phyloP scores from a whole-genome alignment of 1,284 basidiomycete genomes.

The Ceratobasidium sp. region DNA sequence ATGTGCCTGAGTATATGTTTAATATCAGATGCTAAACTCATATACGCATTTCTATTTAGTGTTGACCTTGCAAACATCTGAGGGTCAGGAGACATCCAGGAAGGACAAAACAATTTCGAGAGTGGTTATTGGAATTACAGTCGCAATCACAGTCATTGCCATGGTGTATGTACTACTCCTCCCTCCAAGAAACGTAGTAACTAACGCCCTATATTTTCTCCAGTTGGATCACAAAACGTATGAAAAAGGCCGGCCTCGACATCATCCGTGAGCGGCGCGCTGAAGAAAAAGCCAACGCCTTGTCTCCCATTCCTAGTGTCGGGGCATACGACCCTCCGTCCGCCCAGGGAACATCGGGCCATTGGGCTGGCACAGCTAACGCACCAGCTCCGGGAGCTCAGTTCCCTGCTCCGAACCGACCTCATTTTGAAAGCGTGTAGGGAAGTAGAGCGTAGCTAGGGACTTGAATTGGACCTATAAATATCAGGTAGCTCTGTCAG shows the following conservation, averaged over 20 bases:
- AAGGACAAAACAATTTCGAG: constrained; percentile 22
- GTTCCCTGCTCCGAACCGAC: no score
- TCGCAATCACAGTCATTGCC: constrained; percentile 26
- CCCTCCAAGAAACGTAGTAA: background rate
- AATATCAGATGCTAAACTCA: background rate
- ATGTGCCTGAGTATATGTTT: background rate
- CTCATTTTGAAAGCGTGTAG: no score
- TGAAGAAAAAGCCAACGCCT: constrained; percentile 3
- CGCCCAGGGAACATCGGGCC: no score
- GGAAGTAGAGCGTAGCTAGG: no score
- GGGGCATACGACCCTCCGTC: constrained; percentile 14
- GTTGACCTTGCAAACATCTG: constrained; percentile 9
- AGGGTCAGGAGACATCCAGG: constrained; percentile 9
- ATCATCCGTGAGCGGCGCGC: constrained; percentile 40
- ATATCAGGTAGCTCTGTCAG: no score
- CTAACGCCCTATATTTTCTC: background rate
- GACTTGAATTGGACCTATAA: no score
- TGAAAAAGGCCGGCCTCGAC: constrained; percentile 24
- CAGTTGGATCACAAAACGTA: constrained; percentile 18
- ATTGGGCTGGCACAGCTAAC: no score
- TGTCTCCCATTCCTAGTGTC: constrained; percentile 8
- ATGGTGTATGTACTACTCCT: constrained; percentile 13
- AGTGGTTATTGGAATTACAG: constrained; percentile 16
- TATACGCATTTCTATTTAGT: no score
- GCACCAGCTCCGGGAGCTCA: no score